Percentiles rank a stretch among this genome's conserved stretches.
These are phyloP conservation scores for Elsinoe ampelina DNA, from an alignment of 2,329 filamentous ascomycete genomes.

Conservation along the genomic window DNA sequence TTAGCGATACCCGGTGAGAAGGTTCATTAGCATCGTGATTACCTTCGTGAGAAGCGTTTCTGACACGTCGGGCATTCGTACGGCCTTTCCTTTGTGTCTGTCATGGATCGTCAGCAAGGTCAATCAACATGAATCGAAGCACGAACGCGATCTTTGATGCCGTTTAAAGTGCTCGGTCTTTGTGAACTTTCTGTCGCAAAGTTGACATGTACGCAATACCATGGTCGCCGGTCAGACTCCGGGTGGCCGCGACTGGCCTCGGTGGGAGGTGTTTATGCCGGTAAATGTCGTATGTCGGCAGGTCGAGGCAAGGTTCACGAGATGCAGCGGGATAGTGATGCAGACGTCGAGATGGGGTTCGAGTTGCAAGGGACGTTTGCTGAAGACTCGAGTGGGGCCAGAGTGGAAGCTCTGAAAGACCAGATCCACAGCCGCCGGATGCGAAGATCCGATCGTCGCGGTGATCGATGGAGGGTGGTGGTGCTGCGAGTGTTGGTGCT, in stretches of 20 bases:
- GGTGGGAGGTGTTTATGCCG: not conserved
- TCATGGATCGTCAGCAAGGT: constrained; percentile 19
- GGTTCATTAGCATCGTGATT: constrained; percentile 18
- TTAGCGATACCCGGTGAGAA: constrained; percentile 20
- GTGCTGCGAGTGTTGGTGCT: not conserved
- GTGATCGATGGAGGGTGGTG: constrained; percentile 1
- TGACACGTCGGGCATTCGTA: constrained; percentile 46
- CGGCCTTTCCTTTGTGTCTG: constrained; percentile 47
- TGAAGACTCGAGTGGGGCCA: constrained; percentile 1
- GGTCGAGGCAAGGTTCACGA: not conserved
- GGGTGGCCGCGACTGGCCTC: not conserved
- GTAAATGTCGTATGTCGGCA: not conserved
- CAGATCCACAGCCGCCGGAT: constrained; percentile 5
- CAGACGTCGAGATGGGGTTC: constrained; percentile 8
- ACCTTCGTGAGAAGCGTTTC: constrained; percentile 48
- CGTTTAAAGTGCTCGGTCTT: constrained; percentile 49
- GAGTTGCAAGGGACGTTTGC: not conserved
- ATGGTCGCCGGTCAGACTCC: constrained; percentile 14
- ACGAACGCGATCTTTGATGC: constrained; percentile 47
- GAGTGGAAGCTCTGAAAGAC: not conserved
- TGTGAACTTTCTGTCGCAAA: constrained; percentile 46
- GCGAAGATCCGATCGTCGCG: constrained; percentile 1
- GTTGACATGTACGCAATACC: constrained; percentile 17
- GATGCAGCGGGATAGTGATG: not conserved
- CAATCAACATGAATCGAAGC: constrained; percentile 9